phyloP scores from a whole-genome alignment of 2,329 filamentous ascomycete species.

The Trichoderma oligosporum region DNA sequence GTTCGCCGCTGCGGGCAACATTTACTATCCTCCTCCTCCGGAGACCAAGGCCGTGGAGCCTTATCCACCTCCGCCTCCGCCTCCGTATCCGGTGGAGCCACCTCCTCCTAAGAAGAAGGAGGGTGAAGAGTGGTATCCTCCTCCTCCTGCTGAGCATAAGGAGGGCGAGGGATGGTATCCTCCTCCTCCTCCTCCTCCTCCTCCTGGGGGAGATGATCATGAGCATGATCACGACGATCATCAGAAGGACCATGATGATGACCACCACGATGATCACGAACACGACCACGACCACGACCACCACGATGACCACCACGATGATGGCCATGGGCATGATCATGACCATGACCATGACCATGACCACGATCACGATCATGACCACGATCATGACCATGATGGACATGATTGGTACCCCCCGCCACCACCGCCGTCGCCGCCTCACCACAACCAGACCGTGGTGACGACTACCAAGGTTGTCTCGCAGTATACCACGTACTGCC shows the following conservation, averaged over 20 bases:
- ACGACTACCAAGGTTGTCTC: constrained; percentile 36
- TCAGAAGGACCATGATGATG: background rate
- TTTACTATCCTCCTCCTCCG: background rate
- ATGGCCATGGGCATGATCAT: no score
- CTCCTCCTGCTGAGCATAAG: background rate
- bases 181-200: background rate
- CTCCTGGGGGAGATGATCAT: background rate
- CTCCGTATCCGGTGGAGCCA: background rate
- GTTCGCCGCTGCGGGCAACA: constrained; percentile 23
- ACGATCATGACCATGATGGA: background rate
- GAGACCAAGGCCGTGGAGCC: background rate
- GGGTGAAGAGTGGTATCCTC: background rate
- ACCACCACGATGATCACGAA: background rate
- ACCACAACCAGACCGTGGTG: constrained; percentile 26
- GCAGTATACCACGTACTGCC: constrained; percentile 41
- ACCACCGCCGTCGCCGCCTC: constrained; percentile 10
- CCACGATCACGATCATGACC: background rate
- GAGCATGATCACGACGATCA: background rate
- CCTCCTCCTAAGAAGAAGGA: background rate
- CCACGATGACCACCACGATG: background rate
- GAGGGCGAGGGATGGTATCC: background rate
- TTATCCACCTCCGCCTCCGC: background rate
- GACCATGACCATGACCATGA: background rate
- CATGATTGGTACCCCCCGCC: background rate
- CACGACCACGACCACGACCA: background rate